Evolutionary conservation across 2,329 filamentous ascomycete genomes (phyloP).

Genomic region (Davidsoniella neocaledoniae): DNA sequence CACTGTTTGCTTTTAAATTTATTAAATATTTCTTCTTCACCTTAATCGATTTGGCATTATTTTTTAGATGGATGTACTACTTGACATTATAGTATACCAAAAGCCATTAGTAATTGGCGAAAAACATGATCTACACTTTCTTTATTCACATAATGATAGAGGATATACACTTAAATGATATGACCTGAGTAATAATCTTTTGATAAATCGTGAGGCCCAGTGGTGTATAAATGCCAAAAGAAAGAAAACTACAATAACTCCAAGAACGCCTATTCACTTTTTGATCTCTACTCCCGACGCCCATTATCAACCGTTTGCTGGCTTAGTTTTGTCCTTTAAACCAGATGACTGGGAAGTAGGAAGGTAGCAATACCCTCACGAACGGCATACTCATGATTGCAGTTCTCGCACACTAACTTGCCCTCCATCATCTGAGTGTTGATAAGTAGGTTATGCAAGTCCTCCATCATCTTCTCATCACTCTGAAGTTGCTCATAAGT

Average conservation of each 20-base stretch:
- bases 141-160: no score
- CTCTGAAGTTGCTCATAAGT: conserved; percentile 42
- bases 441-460: conserved; percentile 66
- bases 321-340: conserved; percentile 24
- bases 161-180: no score
- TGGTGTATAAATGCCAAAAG: neutral
- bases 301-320: no score
- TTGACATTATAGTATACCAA: no score
- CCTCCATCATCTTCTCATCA: conserved; percentile 54
- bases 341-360: conserved; percentile 79
- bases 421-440: conserved; percentile 85
- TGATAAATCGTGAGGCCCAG: no score
- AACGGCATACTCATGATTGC: conserved; percentile 83
- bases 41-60: no score
- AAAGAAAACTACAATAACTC: neutral
- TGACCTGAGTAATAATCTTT: no score
- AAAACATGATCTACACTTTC: no score
- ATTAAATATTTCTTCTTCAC: no score
- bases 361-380: conserved; percentile 97
- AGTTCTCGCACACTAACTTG: conserved; percentile 77
- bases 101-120: no score
- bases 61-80: no score
- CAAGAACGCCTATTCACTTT: neutral
- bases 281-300: neutral
- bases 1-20: no score